Base-by-base conservation (phyloP, 768 basidiomycete genomes). In the Boletus coccyginus region DNA sequence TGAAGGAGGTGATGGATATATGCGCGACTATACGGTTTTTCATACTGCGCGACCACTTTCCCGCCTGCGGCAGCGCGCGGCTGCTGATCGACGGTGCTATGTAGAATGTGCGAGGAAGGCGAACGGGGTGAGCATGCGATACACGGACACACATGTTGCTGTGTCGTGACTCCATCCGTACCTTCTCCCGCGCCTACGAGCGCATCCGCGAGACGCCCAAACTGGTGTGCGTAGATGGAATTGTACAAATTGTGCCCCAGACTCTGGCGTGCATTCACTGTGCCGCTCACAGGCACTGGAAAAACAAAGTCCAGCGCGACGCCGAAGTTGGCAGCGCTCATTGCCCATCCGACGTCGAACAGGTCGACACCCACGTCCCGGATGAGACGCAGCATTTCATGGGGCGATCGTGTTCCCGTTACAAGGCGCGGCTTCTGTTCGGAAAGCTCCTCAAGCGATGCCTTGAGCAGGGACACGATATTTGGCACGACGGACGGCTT, bases 1-100 rank as follows among this genome's bases (percentile, higher is more conserved):
- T 88, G 86, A 36, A 94, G 74, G 14, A 95, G 81, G 62, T 95
- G 92, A 66, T 95, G 91, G 32, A 92, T 49, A 61, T 94, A 95
- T 3, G 88, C 87, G 14, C 80, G 77, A 6, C 77, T 58, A 59
- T 73, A 75, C 2, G 77, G 70, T 2, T 74, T 72, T 27, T 65
- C 66, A 48, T 70, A 68, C 48, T 17, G 43, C 14, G 6, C 10
- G 9, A 8, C 49, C 8, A 41, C 48, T 46, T 57, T 51, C 11
- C 29, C 50, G 3, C 3, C n/a, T 0, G 32, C 19, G n/a, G 62
- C 45, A 11, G 50, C 27, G 14, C 64, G 58, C 35, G 71, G 68
- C 33, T 66, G 64, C 0, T 52, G 55, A 52, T 84, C 84, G 27
- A 76, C 52, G 19, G 55, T 47, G 56, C 82, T 81, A 57, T 87